Base-by-base conservation (phyloP, 176 grass and related monocot species). In the Elymus sibiricus region DNA sequence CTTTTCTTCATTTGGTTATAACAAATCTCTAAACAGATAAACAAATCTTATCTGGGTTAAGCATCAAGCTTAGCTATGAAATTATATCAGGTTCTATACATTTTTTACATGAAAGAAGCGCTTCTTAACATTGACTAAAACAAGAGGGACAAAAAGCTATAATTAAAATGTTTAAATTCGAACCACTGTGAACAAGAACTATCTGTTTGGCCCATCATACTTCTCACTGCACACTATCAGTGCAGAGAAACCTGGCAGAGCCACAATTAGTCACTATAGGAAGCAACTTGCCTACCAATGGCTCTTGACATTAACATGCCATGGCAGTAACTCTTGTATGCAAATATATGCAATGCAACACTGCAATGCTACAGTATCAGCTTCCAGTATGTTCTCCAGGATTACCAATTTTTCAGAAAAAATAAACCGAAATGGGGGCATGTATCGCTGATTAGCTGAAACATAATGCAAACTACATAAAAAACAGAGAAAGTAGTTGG, bases 181-280 rank as follows among this genome's bases (percentile, higher is more conserved):
- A 79, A 35, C 5, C 43, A 64, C 2, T 27, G 59, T 32, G 34
- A 68, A 19, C 59, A 66, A 14, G 4, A 71, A 71, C 22, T 68
- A 35, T 68, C 28, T 95, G 90, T 92, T 90, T 81, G 72, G 83
- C 87, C 58, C 90, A 92, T 94, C 90, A 94, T 92, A 92, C 92
- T 92, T 97, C 88, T 94, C 95, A 89, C 92, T 92, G 92, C 88
- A 97, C 90, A 92, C 92, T 97, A 84, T 81, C 95, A 97, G 86
- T 94, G 79, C 92, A 97, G 92, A 94, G 92, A 97, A 92, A 97
- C 92, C 95, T 97, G 95, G 79, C 80, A 90, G 86, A 43, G 95
- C 77, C 83, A 91, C 67, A 0, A 83, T 63, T 80, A 74, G 83
- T 97, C 86, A 92, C 7, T 92, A 12, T 94, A 87, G 90, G 95